Conservation (phyloP, 75 land plant species). For the Pinus tabuliformis region DNA sequence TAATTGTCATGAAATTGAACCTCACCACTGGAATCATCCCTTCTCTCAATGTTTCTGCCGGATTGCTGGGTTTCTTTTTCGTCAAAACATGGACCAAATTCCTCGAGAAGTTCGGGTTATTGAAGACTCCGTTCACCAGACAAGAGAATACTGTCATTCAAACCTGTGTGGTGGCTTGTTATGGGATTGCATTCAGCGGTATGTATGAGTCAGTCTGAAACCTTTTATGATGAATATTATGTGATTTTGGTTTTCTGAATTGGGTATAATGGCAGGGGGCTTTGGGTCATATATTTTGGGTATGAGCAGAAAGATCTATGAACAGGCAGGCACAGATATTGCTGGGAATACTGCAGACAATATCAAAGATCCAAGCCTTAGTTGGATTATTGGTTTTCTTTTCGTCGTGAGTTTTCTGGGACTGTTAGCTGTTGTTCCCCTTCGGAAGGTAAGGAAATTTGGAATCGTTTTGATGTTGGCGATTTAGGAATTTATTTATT, state of each 20-base stretch:
- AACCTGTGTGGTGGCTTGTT: constrained; percentile 60
- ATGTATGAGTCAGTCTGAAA: not conserved
- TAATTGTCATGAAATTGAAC: constrained; percentile 65
- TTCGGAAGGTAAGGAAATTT: constrained; percentile 32
- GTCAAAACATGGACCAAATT: constrained; percentile 39
- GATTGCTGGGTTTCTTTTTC: constrained; percentile 53
- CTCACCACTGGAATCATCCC: constrained; percentile 58
- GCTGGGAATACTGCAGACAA: constrained; percentile 14
- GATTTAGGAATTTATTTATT: not conserved
- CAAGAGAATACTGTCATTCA: constrained; percentile 71
- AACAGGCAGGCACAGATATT: not conserved
- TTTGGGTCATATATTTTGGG: constrained; percentile 40
- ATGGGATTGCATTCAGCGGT: constrained; percentile 56
- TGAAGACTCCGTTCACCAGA: constrained; percentile 42
- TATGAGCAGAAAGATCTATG: constrained; percentile 22
- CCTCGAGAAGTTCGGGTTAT: constrained; percentile 24
- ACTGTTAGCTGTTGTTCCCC: constrained; percentile 28
- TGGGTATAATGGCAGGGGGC: constrained; percentile 24
- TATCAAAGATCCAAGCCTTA: constrained; percentile 15
- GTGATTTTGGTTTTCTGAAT: not conserved
- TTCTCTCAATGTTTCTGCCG: constrained; percentile 59
- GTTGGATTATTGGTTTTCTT: constrained; percentile 32
- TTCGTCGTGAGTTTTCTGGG: constrained; percentile 25
- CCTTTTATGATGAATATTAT: not conserved
- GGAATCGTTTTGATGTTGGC: not conserved